Base-by-base conservation (phyloP, 139 green algal species). In the Coccomyxa sp. region DNA sequence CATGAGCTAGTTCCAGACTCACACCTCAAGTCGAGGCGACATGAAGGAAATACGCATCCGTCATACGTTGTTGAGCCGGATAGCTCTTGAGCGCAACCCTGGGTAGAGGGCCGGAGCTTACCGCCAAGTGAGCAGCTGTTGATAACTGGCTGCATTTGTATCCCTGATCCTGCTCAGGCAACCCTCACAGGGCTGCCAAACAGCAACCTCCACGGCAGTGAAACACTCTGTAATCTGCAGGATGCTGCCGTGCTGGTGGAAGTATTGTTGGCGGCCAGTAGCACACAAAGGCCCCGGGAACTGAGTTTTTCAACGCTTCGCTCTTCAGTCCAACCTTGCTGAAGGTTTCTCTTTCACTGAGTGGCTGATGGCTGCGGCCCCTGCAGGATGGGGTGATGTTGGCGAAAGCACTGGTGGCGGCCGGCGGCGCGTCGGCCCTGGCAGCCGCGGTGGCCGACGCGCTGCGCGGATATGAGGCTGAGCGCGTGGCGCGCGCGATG, bases 381-480 rank as follows among this genome's bases (percentile, higher is more conserved):
- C 18, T 71, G 63, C 63, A 97, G 87, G 93, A 95, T 81, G 93
- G 83, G 0, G 84, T 96, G 11, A 84, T 92, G 38, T 82, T 95
- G 60, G 92, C 83, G 18, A 76, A 77, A 11, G 57, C 57, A n/a
- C 57, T 96, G 68, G 45, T 0, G 74, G 58, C 28, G 57, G 28
- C 15, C 60, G n/a, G 28, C 31, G 77, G 32, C 18, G 82, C 80
- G 16, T 59, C 51, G 15, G 58, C 82, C 21, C 51, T 79, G 10
- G 74, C 77, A 16, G 45, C 51, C 57, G 75, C 57, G 9, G 27
- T 95, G 38, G 71, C 74, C 0, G 79, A 83, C 13, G 86, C 85
- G 1, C 76, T 95, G 30, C 82, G 87, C 71, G 51, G 60, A n/a
- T 96, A 92, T 71, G 92, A 95, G 82, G 59, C 45, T 58, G 67